A percentile compares a stretch with the other conserved stretches of the same genome.
These are phyloP conservation scores for Debaryomyces psychrophilus DNA, from an alignment of 1,139 yeast species.

Conservation along the genomic window DNA sequence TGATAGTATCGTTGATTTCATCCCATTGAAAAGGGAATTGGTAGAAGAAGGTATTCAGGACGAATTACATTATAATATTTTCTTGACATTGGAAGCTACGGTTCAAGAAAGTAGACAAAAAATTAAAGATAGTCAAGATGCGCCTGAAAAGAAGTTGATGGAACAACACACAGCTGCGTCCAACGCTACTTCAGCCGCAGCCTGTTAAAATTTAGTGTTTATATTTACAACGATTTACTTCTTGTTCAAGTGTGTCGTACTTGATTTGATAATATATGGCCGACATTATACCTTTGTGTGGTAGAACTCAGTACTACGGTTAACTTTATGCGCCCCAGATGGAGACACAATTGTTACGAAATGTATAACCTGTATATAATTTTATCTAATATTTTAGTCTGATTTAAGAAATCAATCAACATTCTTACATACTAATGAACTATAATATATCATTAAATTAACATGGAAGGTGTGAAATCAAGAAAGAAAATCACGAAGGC, in stretches of 20 bases:
- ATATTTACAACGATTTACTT: too few species aligned
- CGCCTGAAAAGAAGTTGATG: conserved; percentile 9
- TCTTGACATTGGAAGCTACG: conserved; percentile 21
- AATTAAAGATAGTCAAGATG: conserved; percentile 10
- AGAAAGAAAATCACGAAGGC: conserved; percentile 42
- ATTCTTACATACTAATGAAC: neutral
- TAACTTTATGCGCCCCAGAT: too few species aligned
- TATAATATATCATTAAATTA: neutral
- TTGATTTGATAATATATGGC: too few species aligned
- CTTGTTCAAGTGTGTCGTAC: too few species aligned
- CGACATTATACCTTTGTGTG: too few species aligned
- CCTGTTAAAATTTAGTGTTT: neutral
- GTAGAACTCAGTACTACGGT: too few species aligned
- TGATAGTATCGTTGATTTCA: conserved; percentile 30
- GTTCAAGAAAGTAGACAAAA: conserved; percentile 14
- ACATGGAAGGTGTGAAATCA: neutral
- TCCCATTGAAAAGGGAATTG: conserved; percentile 12
- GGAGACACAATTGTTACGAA: too few species aligned
- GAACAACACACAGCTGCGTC: neutral
- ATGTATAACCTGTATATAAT: too few species aligned
- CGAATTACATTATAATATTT: conserved; percentile 22
- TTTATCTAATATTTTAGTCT: too few species aligned
- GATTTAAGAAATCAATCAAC: neutral
- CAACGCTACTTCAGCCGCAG: neutral
- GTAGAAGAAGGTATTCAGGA: conserved; percentile 17